Base-by-base conservation (phyloP, 1,284 basidiomycete genomes). In the Tranzscheliella williamsii region DNA sequence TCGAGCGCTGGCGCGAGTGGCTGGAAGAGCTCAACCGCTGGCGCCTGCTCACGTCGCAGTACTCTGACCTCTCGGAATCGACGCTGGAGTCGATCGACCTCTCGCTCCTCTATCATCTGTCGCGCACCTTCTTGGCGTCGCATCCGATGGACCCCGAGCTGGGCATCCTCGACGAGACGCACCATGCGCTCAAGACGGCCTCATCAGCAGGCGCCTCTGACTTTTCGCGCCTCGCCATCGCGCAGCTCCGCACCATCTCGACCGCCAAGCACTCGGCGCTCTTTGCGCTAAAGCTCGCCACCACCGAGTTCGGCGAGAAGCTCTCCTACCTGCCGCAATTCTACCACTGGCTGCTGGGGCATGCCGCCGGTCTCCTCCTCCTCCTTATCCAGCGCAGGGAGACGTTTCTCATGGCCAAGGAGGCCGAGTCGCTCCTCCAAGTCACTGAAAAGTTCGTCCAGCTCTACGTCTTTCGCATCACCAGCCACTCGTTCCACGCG, bases 291-390 rank as follows among this genome's bases (percentile, higher is more conserved):
- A 45, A 57, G 24, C 56, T 70, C 7, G 63, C 55, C 4, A 54
- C 46, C 5, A 32, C 38, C n/a, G 67, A 66, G 17, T 70, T 68
- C 29, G 57, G 57, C n/a, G 70, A 72, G 16, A 63, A 51, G 23
- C 50, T 72, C 5, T 54, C 49, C 13, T 61, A 64, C 26, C 42
- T 72, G 20, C 70, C 70, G 4, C 63, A 57, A 17, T 60, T 64
- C 45, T 72, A 73, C 36, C 71, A 73, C 42, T 71, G 57, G 43
- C 45, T 72, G 17, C 27, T 72, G 11, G 56, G 53, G n/a, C 68
- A 72, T 34, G 54, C 66, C 2, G 68, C 65, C 5, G 63, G 70
- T n/a, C 40, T 72, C 26, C 47, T 68, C 1, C 38, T 72, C 23
- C 44, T 51, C 4, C 39, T 72, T 16, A 32, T 70, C 8, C 57